Evolutionary conservation across 495 filamentous ascomycete species (phyloP), one percentile per base, ranked within the genome.

Genomic region (Neurospora hispaniola): DNA sequence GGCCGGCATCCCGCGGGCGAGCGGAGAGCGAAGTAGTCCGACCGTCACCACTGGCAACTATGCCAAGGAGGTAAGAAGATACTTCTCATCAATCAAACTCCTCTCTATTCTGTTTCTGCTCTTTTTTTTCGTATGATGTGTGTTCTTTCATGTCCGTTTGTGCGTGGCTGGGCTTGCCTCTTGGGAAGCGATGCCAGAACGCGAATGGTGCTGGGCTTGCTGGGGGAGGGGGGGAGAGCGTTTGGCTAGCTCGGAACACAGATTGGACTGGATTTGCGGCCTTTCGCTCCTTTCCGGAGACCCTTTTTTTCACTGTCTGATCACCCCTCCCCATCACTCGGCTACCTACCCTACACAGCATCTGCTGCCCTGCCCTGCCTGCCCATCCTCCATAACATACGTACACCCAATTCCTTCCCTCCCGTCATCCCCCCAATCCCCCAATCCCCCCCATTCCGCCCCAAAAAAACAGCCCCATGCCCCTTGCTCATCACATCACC

Each of bases 1-100:
- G 72, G 81, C 84, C 70, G 86, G 87, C 66, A 83, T 87, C 75
- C 84, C 86, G 74, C 84, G 85, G 75, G 78, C 81, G 54, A 84
- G 80, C 76, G 86, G 84, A 73, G 84, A 86, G 75, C 82, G 84
- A 62, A 84, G 79, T 71, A 87, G 84, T 75, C 85, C 54, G 54
- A 66, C 86, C 23, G 74, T 82, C 23, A 80, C 82, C 73, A 84
- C 83, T 75, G 83, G 84, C 71, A 76, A 75, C 69, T 74, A 78
- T 71, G 72, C 77, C 31, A 80, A 80, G 70, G 81, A 86, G 81
- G 85, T 86, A 82, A 79, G 85, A 43, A 71, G 7, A 43, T 68
- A 70, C 74, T 59, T 72, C 10, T 72, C 69, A 39, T 73, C 68
- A 40, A 68, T 74, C 41, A 70, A 77, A 41, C 74, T 62, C 71